Base-by-base conservation (phyloP, 306 rosid species). In the Prunus padus region DNA sequence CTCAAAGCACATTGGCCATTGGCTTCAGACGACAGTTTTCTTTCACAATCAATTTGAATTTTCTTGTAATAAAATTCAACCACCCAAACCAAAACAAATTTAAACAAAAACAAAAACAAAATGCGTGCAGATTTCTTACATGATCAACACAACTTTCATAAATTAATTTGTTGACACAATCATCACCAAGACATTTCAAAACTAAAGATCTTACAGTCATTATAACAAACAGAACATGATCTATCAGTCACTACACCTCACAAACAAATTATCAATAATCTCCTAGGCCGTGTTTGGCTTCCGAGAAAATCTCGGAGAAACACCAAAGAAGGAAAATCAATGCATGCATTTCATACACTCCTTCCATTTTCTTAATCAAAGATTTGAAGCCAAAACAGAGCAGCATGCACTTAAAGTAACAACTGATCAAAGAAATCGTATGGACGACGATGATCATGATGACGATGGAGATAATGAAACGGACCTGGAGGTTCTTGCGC, bases 401-500 rank as follows among this genome's bases (percentile, higher is more conserved):
- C 18, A 11, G 26, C 31, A 4, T 60, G 65, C 33, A 60, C 13
- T 26, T 3, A 4, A 60, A 2, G 15, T n/a, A 45, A 23, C 3
- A 25, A 5, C 25, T 25, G 23, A 6, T 59, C 13, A 8, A 59
- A 59, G 37, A 59, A 23, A 25, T 59, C 25, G 23, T n/a, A 59
- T 8, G 28, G 15, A 3, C 14, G 56, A 73, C 42, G 42, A 37
- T 37, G 2, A 6, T 37, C 8, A 30, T 22, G 4, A 61, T 0
- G 42, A 28, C 18, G 28, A 18, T 37, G 13, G 37, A 23, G 11
- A 6, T 2, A 46, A 13, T n/a, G 33, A 25, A 42, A 59, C 8
- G 26, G 45, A 87, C 97, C 96, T 95, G 97, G 65, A 87, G 84
- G 11, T 76, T 90, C 73, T 11, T 22, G 75, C 97, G 97, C 55